Conservation (phyloP, 108 stramenopile species). For the Nitzschia putrida region DNA sequence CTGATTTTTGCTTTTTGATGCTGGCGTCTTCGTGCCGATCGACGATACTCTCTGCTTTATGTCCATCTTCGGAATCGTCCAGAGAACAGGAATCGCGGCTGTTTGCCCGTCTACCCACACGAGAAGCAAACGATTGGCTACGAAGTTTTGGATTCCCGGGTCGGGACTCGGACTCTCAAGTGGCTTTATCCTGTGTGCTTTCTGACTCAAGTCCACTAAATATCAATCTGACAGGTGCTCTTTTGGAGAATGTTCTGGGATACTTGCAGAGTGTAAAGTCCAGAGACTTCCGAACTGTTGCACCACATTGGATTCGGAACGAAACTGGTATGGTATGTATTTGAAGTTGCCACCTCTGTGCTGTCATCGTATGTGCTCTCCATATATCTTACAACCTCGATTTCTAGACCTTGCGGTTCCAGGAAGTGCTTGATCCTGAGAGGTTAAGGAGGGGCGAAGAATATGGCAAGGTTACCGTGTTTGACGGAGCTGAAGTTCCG, state of each 20-base stretch:
- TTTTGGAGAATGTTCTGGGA: conserved; percentile 56
- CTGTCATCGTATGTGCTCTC: neutral
- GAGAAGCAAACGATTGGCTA: conserved; percentile 38
- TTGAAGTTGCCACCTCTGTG: conserved; percentile 1
- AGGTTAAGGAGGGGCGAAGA: conserved; percentile 40
- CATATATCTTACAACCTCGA: neutral
- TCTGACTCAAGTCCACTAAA: conserved; percentile 57
- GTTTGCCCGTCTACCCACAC: conserved; percentile 25
- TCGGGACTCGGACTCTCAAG: conserved; percentile 6
- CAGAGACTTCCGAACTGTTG: conserved; percentile 27
- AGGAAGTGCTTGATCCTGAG: conserved; percentile 49
- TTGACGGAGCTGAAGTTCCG: conserved; percentile 42
- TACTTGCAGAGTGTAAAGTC: conserved; percentile 31
- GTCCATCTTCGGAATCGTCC: conserved; percentile 18
- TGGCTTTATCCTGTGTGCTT: conserved; percentile 19
- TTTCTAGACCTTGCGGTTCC: conserved; percentile 48
- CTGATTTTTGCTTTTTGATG: conserved; percentile 50
- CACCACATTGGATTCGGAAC: conserved; percentile 68
- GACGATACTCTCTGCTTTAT: conserved; percentile 24
- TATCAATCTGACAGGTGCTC: conserved; percentile 77
- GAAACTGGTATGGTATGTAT: conserved; percentile 56
- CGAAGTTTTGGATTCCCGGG: conserved; percentile 40
- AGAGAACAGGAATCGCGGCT: conserved; percentile 19
- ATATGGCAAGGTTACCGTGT: conserved; percentile 24
- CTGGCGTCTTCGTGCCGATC: conserved; percentile 26